phyloP scores from a whole-genome alignment of 2,329 filamentous ascomycete genomes.

The Pseudocercospora musae region DNA sequence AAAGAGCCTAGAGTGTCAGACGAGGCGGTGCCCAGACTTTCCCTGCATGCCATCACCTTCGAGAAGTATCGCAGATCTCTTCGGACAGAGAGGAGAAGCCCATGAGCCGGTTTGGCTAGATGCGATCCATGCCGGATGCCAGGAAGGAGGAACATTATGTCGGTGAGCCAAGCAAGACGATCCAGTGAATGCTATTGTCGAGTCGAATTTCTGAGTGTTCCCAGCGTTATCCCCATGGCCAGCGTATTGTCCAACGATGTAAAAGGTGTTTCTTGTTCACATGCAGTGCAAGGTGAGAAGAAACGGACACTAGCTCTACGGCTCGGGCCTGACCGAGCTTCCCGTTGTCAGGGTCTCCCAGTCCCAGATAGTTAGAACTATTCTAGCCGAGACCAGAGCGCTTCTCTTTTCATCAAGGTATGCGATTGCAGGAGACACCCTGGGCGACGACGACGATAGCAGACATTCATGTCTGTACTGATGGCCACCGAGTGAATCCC shows the following conservation, averaged over 20 bases:
- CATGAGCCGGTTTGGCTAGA: not conserved
- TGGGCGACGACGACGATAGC: not conserved
- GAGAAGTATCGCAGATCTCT: not conserved
- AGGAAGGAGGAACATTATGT: not conserved
- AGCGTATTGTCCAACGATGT: not conserved
- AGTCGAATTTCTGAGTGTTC: not conserved
- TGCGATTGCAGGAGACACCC: not conserved
- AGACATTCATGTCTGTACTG: not conserved
- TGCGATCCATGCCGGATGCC: not conserved
- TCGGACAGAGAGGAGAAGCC: not conserved
- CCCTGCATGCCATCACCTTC: not conserved
- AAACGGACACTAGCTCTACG: not conserved
- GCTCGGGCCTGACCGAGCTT: not conserved
- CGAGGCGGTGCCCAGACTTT: not conserved
- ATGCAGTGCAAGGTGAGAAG: not conserved
- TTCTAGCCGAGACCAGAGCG: not conserved
- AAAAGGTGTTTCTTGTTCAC: not conserved
- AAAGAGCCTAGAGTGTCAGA: not conserved
- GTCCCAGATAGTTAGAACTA: no score
- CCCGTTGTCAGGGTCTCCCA: not conserved
- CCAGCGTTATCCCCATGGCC: not conserved
- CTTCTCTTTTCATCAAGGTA: not conserved
- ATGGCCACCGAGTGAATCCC: not conserved
- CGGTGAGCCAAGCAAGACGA: not conserved
- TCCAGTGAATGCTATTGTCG: not conserved